These are phyloP conservation scores for Aspergillus sp. DNA, from an alignment of 2,329 filamentous ascomycete genomes.

Conservation along the genomic window DNA sequence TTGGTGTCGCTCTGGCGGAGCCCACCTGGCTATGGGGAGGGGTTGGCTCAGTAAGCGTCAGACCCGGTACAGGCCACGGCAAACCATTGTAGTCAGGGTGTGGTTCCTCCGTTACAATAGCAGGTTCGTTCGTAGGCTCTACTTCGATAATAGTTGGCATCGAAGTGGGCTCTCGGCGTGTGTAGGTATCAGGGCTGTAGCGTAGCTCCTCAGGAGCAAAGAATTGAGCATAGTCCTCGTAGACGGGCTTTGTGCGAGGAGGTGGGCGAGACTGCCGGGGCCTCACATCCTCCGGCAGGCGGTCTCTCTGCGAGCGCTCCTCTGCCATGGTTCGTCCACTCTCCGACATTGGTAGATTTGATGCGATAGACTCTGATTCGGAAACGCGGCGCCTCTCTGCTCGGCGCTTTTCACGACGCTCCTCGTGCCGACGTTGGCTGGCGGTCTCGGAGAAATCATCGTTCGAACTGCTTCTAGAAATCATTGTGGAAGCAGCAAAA, in stretches of 20 bases:
- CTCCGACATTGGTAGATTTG: slow-evolving; percentile 28
- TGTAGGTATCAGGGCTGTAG: slow-evolving; percentile 42
- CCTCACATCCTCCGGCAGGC: slow-evolving; percentile 20
- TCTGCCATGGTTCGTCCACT: slow-evolving; percentile 18
- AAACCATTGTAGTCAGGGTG: slow-evolving; percentile 25
- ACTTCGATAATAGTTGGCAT: slow-evolving; percentile 35
- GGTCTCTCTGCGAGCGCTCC: slow-evolving; percentile 20
- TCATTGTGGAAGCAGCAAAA: slow-evolving; percentile 48
- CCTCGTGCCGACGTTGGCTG: slow-evolving; percentile 37
- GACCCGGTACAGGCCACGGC: slow-evolving; percentile 53
- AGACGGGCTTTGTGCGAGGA: slow-evolving; percentile 35
- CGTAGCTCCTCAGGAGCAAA: slow-evolving; percentile 44
- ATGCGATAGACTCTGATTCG: slow-evolving; percentile 25
- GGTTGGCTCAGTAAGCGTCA: slow-evolving; percentile 61
- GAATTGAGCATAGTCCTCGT: slow-evolving; percentile 47
- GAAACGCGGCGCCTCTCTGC: slow-evolving; percentile 40
- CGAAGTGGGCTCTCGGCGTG: slow-evolving; percentile 20
- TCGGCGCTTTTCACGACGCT: slow-evolving; percentile 41
- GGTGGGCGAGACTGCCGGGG: slow-evolving; percentile 33
- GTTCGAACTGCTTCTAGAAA: slow-evolving; percentile 31
- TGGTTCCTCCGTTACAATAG: slow-evolving; percentile 21
- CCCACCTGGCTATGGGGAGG: slow-evolving; percentile 53
- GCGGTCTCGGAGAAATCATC: slow-evolving; percentile 31
- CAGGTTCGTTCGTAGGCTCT: slow-evolving; percentile 31
- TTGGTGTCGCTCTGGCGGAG: slow-evolving; percentile 38